These are phyloP conservation scores for Graphiopsis chlorocephala DNA, from an alignment of 2,329 filamentous ascomycete species.

Conservation along the genomic window DNA sequence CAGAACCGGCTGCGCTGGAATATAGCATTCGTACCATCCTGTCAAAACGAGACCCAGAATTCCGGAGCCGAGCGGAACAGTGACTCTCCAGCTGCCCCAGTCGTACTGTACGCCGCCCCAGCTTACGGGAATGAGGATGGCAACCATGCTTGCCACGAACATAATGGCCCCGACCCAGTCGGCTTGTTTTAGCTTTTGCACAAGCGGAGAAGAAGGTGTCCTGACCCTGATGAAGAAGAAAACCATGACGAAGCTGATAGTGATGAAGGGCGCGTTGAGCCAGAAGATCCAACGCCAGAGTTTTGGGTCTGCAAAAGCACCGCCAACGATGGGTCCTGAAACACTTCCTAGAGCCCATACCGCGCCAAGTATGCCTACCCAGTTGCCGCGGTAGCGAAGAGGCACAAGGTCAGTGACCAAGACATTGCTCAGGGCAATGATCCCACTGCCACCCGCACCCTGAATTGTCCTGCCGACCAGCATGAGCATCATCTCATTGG, in stretches of 20 bases:
- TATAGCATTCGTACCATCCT: slow-evolving; percentile 25
- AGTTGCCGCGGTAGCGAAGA: slow-evolving; percentile 24
- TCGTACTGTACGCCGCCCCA: background rate
- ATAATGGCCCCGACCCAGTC: background rate
- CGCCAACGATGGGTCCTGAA: slow-evolving; percentile 36
- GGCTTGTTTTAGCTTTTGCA: background rate
- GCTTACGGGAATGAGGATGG: background rate
- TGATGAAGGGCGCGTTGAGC: background rate
- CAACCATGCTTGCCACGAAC: background rate
- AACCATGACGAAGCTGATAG: background rate
- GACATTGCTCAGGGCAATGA: slow-evolving; percentile 42
- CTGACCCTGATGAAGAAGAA: background rate
- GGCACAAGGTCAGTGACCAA: slow-evolving; percentile 43
- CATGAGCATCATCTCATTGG: slow-evolving; percentile 38
- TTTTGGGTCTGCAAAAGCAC: slow-evolving; percentile 16
- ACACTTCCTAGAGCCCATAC: slow-evolving; percentile 36
- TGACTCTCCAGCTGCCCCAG: slow-evolving; percentile 37
- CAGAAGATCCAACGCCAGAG: background rate
- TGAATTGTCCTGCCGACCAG: slow-evolving; percentile 46
- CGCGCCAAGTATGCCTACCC: slow-evolving; percentile 24
- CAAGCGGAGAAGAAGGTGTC: background rate
- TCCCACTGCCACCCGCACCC: slow-evolving; percentile 47
- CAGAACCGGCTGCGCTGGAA: slow-evolving; percentile 28
- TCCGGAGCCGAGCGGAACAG: slow-evolving; percentile 36
- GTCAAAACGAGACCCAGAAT: slow-evolving; percentile 31